Percentiles rank a stretch among this genome's conserved stretches.
Conservation (phyloP, 176 grass and related monocot species). For the Oryza brachyantha region DNA sequence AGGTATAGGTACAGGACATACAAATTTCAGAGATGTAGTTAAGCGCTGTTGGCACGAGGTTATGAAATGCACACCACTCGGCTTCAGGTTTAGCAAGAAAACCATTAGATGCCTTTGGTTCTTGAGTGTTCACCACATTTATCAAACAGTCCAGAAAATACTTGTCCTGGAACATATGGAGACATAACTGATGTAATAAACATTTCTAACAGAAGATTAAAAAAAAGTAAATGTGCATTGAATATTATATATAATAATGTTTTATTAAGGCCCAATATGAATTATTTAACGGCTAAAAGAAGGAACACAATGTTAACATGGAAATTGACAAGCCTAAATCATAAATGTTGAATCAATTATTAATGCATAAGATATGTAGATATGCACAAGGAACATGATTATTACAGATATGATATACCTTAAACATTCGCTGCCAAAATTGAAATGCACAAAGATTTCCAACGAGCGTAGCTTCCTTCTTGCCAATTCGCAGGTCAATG, state of each 20-base stretch:
- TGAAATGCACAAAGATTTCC: slow-evolving; percentile 90
- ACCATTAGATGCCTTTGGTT: slow-evolving; percentile 24
- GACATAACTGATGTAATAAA: slow-evolving; percentile 1
- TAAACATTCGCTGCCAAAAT: slow-evolving; percentile 87
- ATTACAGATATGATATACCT: slow-evolving; percentile 53
- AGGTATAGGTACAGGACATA: slow-evolving; percentile 38
- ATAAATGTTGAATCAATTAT: not conserved
- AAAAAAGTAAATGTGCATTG: not conserved
- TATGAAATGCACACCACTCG: slow-evolving; percentile 85
- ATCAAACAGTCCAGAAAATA: slow-evolving; percentile 61
- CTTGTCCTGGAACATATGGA: slow-evolving; percentile 59
- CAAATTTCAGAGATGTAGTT: slow-evolving; percentile 87
- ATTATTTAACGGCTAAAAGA: slow-evolving; percentile 9
- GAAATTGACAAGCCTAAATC: not conserved
- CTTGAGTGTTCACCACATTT: slow-evolving; percentile 42
- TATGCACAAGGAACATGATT: slow-evolving; percentile 1
- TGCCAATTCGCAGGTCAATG: slow-evolving; percentile 45
- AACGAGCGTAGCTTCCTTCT: slow-evolving; percentile 73
- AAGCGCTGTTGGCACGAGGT: slow-evolving; percentile 61
- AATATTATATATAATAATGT: not conserved
- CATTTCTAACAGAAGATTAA: not conserved
- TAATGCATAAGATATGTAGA: not conserved
- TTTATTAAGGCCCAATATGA: not conserved
- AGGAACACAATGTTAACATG: slow-evolving; percentile 14
- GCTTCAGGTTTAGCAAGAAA: slow-evolving; percentile 64